Evolutionary conservation across 257 asterid species (phyloP).

Genomic region (Solanum medicagineum): DNA sequence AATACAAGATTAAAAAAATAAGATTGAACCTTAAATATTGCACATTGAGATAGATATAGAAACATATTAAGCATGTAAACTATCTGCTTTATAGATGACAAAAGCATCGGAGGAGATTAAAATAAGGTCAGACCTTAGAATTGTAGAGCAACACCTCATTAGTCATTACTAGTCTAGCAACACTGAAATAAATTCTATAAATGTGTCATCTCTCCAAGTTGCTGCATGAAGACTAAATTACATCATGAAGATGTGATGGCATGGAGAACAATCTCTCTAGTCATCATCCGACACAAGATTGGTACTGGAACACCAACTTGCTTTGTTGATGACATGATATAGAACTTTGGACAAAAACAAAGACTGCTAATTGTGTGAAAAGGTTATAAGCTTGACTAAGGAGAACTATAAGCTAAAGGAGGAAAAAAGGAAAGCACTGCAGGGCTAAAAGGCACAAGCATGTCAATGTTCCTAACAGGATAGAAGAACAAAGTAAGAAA

Average conservation of each 20-base stretch:
- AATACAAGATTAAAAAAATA: background rate
- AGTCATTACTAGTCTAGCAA: background rate
- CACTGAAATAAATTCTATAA: background rate
- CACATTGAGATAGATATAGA: background rate
- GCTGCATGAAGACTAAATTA: background rate
- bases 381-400: background rate
- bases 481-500: too few relatives aligned
- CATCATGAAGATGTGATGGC: constrained; percentile 7
- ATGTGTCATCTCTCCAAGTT: background rate
- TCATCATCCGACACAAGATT: constrained; percentile 22
- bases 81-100: constrained; percentile 37
- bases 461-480: too few relatives aligned
- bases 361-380: background rate
- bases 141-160: background rate
- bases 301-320: constrained; percentile 12
- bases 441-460: background rate
- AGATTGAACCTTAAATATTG: background rate
- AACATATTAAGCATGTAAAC: background rate
- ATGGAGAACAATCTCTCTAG: constrained; percentile 7
- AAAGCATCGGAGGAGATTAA: background rate
- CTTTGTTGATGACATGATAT: constrained; percentile 13
- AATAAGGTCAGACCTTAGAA: background rate
- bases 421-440: too few relatives aligned
- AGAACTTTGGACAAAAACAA: background rate
- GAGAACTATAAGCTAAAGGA: background rate